Evolutionary conservation across 164 flowering plant genomes (phyloP).

Genomic region (Tinospora cordifolia): DNA sequence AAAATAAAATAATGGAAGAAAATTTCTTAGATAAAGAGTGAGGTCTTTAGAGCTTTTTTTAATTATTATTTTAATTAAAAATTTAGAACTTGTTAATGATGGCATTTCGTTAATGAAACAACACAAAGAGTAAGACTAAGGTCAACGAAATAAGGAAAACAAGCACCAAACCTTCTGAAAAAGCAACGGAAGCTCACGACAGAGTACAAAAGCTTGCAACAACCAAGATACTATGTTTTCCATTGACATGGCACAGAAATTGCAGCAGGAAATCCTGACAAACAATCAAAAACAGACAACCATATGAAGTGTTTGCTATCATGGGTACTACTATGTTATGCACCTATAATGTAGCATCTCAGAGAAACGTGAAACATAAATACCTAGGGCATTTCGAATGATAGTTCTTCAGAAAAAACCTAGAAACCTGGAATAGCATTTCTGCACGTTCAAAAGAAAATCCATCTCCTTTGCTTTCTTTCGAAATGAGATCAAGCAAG

Average conservation of each 20-base stretch:
- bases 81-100: no score
- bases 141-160: background rate
- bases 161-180: conserved; percentile 47
- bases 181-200: conserved; percentile 67
- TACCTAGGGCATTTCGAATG: conserved; percentile 42
- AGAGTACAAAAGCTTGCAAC: conserved; percentile 56
- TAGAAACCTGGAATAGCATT: conserved; percentile 51
- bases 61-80: no score
- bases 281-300: conserved; percentile 3
- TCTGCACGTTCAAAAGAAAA: conserved; percentile 65
- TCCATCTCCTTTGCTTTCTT: conserved; percentile 37
- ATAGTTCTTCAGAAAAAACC: conserved; percentile 43
- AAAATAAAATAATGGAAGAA: no score
- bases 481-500: conserved; percentile 43
- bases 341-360: background rate
- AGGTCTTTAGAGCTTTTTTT: no score
- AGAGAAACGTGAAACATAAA: background rate
- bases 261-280: conserved; percentile 43
- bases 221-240: conserved; percentile 44
- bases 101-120: background rate
- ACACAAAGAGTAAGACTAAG: conserved; percentile 1
- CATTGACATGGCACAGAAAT: conserved; percentile 31
- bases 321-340: background rate
- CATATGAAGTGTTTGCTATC: background rate
- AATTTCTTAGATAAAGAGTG: no score